phyloP scores from a whole-genome alignment of 2,329 filamentous ascomycete species.

The Chrysosporium keratinophilum region DNA sequence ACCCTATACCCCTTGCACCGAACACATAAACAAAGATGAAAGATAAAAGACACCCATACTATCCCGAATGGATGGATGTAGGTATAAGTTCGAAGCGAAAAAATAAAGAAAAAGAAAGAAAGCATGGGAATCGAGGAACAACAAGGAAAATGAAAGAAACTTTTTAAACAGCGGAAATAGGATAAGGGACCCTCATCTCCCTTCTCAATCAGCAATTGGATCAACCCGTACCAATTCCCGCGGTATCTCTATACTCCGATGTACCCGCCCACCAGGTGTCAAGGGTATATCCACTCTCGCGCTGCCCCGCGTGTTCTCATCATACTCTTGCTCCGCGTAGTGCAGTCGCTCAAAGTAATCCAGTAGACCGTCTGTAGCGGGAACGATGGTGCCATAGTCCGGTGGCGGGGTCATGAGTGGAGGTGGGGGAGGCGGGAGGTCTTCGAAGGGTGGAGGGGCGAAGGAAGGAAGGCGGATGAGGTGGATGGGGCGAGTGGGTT shows the following conservation, averaged over 20 bases:
- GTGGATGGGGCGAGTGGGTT: slow-evolving; percentile 62
- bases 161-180: not conserved
- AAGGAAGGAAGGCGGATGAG: slow-evolving; percentile 73
- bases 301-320: slow-evolving; percentile 35
- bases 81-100: too few species aligned
- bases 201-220: not conserved
- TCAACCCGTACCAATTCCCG: slow-evolving; percentile 41
- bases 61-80: too few species aligned
- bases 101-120: too few species aligned
- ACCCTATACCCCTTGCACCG: too few species aligned
- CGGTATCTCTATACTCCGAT: slow-evolving; percentile 55
- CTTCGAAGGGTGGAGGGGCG: slow-evolving; percentile 78
- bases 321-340: slow-evolving; percentile 51
- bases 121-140: not conserved
- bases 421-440: slow-evolving; percentile 65
- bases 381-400: slow-evolving; percentile 69
- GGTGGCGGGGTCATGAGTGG: slow-evolving; percentile 71
- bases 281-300: slow-evolving; percentile 47
- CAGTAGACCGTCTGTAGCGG: slow-evolving; percentile 47
- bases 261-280: slow-evolving; percentile 52
- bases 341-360: slow-evolving; percentile 81
- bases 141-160: not conserved
- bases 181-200: too few species aligned
- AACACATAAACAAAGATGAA: too few species aligned
- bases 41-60: too few species aligned